Base-by-base conservation (phyloP, 1,139 yeast species). In the Magnusiomyces suaveolens region DNA sequence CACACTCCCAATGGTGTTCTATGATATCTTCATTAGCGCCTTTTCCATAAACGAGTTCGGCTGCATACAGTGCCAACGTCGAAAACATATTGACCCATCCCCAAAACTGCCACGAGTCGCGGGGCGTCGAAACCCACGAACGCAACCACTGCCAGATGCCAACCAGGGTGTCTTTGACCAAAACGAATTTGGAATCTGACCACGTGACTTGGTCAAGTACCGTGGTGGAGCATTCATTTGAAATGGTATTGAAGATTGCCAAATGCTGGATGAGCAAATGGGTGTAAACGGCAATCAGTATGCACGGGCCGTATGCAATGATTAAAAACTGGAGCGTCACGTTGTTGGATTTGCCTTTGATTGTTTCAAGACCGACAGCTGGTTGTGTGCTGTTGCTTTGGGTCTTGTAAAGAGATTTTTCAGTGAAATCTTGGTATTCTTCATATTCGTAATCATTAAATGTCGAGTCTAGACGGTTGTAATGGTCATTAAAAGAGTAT, bases 241-340 rank as follows among this genome's bases (percentile, higher is more conserved):
- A 32, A 20, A 47, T 47, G 23, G 46, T 25, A 32, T 53, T 48
- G 39, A 87, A 74, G 63, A 84, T 86, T 47, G 90, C 90, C 55
- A 86, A 82, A 65, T 88, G 90, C 74, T 87, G 95, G 76, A 92
- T 78, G 79, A 92, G 84, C 63, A 92, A 73, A 69, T 92, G 96
- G 2, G 97, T 88, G 71, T 92, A 92, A 56, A 92, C 96, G 0
- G 96, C 96, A 59, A 90, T 89, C 51, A 92, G 81, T 59, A 92
- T 83, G 68, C 96, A 87, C 1, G 97, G 97, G 18, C 96, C 86
- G 69, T 87, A 90, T 39, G 96, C 83, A 66, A 89, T 88, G 44
- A 89, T 78, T 58, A 87, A 71, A 61, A 77, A 77, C 26, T 54
- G 56, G 18, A 56, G 20, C 14, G 50, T 20, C 24, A 36, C 18